Percentiles rank a stretch among this genome's conserved stretches.
phyloP scores from a whole-genome alignment of 345 rosid species.

The Excoecaria agallocha region DNA sequence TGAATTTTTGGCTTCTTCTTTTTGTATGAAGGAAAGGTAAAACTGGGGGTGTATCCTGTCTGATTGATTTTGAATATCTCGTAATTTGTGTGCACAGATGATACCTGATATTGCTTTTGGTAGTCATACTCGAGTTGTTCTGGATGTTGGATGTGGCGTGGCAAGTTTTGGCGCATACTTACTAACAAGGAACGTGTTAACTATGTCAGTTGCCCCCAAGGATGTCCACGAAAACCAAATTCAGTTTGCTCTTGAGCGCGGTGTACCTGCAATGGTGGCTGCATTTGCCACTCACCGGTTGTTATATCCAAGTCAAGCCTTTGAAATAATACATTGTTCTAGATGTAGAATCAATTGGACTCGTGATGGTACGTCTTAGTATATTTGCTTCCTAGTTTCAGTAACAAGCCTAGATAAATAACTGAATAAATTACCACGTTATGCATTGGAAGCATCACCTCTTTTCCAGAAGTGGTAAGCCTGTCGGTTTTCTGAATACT shows the following conservation, averaged over 20 bases:
- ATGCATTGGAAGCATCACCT: not conserved
- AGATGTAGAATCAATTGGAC: constrained; percentile 99
- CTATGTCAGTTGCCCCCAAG: constrained; percentile 95
- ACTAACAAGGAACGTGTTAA: constrained; percentile 65
- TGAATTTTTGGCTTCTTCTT: not conserved
- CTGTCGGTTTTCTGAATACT: not conserved
- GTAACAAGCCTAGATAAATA: not conserved
- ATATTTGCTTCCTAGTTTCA: constrained; percentile 12
- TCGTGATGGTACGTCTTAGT: constrained; percentile 72
- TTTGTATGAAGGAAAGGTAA: not conserved
- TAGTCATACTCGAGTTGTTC: constrained; percentile 56
- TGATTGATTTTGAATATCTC: constrained; percentile 20
- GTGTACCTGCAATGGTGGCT: constrained; percentile 98
- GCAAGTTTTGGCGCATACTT: constrained; percentile 99
- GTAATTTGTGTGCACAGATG: constrained; percentile 50
- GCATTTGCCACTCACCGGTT: constrained; percentile 82
- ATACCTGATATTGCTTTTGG: constrained; percentile 80
- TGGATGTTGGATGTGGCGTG: constrained; percentile 97
- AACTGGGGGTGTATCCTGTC: not conserved
- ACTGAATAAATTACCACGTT: not conserved
- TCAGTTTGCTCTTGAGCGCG: constrained; percentile 98
- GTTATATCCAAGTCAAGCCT: constrained; percentile 91
- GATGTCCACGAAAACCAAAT: constrained; percentile 99
- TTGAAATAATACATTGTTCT: constrained; percentile 94
- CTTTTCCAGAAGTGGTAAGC: not conserved